These are phyloP conservation scores for Blepharisma undulans DNA, from an alignment of 169 alveolate species.

Conservation along the genomic window DNA sequence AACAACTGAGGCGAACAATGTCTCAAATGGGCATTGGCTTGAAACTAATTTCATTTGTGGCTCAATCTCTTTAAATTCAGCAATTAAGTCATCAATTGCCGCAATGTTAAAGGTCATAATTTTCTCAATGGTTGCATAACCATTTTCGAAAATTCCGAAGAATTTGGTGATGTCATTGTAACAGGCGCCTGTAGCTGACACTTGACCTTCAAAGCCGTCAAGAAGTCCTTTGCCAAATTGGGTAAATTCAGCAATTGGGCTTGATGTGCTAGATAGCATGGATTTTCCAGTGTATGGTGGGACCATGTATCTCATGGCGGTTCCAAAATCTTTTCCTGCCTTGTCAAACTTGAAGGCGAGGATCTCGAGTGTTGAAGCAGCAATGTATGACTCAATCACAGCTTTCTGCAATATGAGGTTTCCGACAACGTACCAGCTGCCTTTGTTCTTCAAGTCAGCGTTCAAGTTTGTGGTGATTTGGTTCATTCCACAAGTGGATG, in stretches of 20 bases:
- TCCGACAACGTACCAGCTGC: neutral
- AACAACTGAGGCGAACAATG: neutral
- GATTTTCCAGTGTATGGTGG: neutral
- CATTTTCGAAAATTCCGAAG: neutral
- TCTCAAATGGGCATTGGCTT: neutral
- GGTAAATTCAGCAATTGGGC: neutral
- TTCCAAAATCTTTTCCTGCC: neutral
- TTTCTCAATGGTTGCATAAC: neutral
- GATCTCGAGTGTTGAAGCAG: neutral
- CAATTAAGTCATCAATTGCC: neutral
- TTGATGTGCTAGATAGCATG: neutral
- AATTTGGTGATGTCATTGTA: neutral
- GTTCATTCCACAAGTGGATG: neutral
- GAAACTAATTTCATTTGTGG: neutral
- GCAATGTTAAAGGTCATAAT: neutral
- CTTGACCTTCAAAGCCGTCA: neutral
- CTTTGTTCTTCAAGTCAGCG: neutral
- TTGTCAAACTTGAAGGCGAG: neutral
- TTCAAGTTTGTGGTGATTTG: neutral
- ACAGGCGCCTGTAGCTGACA: neutral
- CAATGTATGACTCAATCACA: neutral
- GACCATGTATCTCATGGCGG: neutral
- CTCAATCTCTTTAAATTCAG: neutral
- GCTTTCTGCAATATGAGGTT: neutral
- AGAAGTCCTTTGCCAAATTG: neutral